Evolutionary conservation across 2,329 filamentous ascomycete genomes (phyloP).

Genomic region (Tolypocladium tropicale): DNA sequence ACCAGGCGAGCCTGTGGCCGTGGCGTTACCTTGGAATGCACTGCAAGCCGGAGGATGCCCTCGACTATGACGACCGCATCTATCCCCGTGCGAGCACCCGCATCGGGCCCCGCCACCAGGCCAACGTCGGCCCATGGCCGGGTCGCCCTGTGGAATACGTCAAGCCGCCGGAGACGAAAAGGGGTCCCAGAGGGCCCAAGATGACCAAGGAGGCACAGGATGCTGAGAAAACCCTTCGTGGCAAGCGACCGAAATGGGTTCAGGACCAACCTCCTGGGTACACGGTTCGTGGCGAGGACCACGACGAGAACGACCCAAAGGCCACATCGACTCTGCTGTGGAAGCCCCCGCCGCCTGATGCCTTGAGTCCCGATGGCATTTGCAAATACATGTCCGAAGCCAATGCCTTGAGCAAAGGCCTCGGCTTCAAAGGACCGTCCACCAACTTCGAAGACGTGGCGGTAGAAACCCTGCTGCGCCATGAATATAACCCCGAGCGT

Average conservation of each 20-base stretch:
- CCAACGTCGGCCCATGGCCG: conserved; percentile 74
- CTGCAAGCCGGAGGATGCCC: conserved; percentile 85
- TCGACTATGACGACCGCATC: conserved; percentile 96
- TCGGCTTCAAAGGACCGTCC: conserved; percentile 64
- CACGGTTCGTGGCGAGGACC: conserved; percentile 71
- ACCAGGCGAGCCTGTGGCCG: conserved; percentile 90
- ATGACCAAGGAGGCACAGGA: conserved; percentile 74
- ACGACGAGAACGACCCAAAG: conserved; percentile 56
- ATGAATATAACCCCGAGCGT: conserved; percentile 59
- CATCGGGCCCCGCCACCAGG: conserved; percentile 84
- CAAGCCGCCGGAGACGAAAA: conserved; percentile 79
- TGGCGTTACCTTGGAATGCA: conserved; percentile 94
- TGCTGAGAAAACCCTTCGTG: conserved; percentile 67
- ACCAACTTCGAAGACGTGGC: conserved; percentile 87
- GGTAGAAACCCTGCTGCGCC: conserved; percentile 59
- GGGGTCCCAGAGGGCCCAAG: conserved; percentile 69
- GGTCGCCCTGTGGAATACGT: conserved; percentile 83
- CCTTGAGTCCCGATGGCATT: conserved; percentile 46
- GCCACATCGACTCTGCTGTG: conserved; percentile 71
- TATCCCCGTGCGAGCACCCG: conserved; percentile 92
- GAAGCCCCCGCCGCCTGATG: conserved; percentile 56
- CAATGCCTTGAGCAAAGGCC: conserved; percentile 49
- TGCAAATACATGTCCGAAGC: conserved; percentile 68
- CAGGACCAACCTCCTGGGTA: conserved; percentile 87
- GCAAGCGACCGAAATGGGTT: conserved; percentile 84